Percentiles rank a stretch among this genome's conserved stretches.
Conservation (phyloP, 164 flowering plant species). For the Nelumbo lutea region DNA sequence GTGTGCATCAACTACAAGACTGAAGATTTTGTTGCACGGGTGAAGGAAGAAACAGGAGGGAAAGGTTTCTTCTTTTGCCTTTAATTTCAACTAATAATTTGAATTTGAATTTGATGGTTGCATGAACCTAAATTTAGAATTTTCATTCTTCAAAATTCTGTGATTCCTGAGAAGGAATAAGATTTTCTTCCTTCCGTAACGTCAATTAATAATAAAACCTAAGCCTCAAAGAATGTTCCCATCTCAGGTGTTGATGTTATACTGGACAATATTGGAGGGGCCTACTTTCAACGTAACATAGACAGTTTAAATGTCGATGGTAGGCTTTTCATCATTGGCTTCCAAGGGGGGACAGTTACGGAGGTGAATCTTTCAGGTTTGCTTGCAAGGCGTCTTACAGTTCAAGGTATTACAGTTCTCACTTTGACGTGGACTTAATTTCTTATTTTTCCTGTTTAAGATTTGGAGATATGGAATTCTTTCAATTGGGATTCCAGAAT, state of each 20-base stretch:
- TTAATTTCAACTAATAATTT: neutral
- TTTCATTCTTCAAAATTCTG: neutral
- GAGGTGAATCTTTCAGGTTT: slow-evolving; percentile 52
- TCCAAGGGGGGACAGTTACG: slow-evolving; percentile 57
- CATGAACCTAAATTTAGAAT: neutral
- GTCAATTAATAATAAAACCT: neutral
- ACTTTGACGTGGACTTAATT: too few relatives aligned
- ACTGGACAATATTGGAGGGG: slow-evolving; percentile 71
- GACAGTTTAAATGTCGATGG: slow-evolving; percentile 76
- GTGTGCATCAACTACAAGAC: slow-evolving; percentile 93
- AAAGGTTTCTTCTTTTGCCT: slow-evolving; percentile 44
- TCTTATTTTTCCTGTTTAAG: neutral
- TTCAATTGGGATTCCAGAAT: neutral
- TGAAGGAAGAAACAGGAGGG: slow-evolving; percentile 89
- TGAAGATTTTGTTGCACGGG: slow-evolving; percentile 85
- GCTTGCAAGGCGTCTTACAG: slow-evolving; percentile 75
- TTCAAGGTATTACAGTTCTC: slow-evolving; percentile 55
- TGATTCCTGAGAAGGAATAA: neutral
- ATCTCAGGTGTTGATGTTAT: slow-evolving; percentile 85
- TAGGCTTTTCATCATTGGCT: slow-evolving; percentile 80
- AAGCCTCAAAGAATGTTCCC: slow-evolving; percentile 7
- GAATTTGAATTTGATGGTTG: neutral
- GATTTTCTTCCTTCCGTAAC: neutral
- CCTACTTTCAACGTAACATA: slow-evolving; percentile 73
- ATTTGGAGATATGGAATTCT: neutral